Evolutionary conservation across 1,284 basidiomycete genomes (phyloP).

Genomic region (Macrocystidia cucumis): DNA sequence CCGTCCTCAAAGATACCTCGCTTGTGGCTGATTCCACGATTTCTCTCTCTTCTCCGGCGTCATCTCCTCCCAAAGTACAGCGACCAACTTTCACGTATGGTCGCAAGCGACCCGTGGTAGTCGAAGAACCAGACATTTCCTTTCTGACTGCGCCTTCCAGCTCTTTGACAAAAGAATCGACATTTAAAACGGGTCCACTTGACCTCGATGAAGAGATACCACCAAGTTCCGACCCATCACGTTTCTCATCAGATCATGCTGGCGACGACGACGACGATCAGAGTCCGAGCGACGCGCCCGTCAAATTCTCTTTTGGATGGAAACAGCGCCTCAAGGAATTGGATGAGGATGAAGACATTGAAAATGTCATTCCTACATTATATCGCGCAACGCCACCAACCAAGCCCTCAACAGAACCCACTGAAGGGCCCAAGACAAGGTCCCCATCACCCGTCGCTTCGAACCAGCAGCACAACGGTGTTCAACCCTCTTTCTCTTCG

Average conservation of each 20-base stretch:
- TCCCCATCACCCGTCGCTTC: too few species aligned
- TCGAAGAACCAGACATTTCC: constrained; percentile 17
- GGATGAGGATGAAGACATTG: constrained; percentile 22
- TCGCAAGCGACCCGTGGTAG: constrained; percentile 24
- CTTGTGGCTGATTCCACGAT: constrained; percentile 28
- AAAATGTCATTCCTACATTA: constrained; percentile 9
- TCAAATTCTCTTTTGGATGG: constrained; percentile 29
- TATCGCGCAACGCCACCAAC: too few species aligned
- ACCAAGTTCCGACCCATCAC: constrained; percentile 21
- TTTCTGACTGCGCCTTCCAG: constrained; percentile 13
- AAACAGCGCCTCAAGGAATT: constrained; percentile 24
- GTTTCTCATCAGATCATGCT: constrained; percentile 8
- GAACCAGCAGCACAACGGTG: too few species aligned
- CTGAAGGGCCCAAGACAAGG: too few species aligned
- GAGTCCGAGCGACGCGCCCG: constrained; percentile 14
- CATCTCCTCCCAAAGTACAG: constrained; percentile 19
- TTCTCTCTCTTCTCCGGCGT: constrained; percentile 24
- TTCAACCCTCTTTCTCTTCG: too few species aligned
- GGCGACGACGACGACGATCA: constrained; percentile 21
- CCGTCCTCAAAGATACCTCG: constrained; percentile 24
- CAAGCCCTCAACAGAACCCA: too few species aligned
- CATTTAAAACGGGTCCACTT: constrained; percentile 22
- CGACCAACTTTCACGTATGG: constrained; percentile 41
- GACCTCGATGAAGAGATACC: constrained; percentile 23
- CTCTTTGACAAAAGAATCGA: constrained; percentile 18